phyloP scores from a whole-genome alignment of 2,329 filamentous ascomycete species.

The Cordyceps militaris region DNA sequence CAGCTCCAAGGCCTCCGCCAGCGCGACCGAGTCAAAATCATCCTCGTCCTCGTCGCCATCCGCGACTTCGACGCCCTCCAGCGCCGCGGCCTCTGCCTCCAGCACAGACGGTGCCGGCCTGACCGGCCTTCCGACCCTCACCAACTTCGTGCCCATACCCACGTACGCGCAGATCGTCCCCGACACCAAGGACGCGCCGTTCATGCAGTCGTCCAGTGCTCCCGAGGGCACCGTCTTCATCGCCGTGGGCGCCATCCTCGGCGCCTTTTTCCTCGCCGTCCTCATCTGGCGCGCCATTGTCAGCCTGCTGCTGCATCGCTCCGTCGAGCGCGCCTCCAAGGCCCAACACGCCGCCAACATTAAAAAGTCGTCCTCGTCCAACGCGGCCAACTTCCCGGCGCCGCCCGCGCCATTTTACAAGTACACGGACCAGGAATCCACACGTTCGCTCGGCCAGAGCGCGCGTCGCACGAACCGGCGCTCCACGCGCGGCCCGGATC shows the following conservation, averaged over 20 bases:
- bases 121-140: conserved; percentile 36
- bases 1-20: not conserved
- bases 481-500: conserved; percentile 44
- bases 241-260: conserved; percentile 80
- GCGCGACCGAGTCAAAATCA: not conserved
- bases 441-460: conserved; percentile 39
- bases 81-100: not conserved
- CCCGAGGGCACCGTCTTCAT: conserved; percentile 97
- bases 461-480: conserved; percentile 40
- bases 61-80: not conserved
- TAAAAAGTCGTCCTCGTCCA: conserved; percentile 36
- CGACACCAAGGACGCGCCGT: conserved; percentile 76
- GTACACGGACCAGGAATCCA: conserved; percentile 52
- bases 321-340: conserved; percentile 77
- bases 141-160: conserved; percentile 32
- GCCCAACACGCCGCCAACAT: conserved; percentile 62
- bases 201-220: conserved; percentile 78
- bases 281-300: conserved; percentile 83
- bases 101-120: conserved; percentile 13
- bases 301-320: conserved; percentile 85
- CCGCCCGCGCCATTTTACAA: conserved; percentile 57
- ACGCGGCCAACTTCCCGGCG: conserved; percentile 45
- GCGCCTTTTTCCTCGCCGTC: conserved; percentile 72
- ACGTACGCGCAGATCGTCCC: conserved; percentile 71
- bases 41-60: not conserved